Evolutionary conservation across 176 grass and related monocot species (phyloP), one percentile per base, ranked within the genome.

Genomic region (Oropetium thomaeum): DNA sequence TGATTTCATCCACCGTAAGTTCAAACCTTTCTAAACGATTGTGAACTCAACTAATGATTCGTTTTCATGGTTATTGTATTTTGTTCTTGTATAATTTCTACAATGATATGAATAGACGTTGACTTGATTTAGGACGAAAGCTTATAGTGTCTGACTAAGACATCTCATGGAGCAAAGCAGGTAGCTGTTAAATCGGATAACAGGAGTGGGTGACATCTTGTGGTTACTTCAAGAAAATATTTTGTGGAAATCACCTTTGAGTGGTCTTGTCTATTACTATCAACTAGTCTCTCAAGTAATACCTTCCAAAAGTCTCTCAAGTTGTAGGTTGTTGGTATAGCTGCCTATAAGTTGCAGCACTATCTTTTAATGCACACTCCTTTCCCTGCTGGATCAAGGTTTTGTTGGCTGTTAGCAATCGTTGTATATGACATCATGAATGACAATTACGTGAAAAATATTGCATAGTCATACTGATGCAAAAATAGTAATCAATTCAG

Each of bases 1-100:
- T 20, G 85, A 96, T 73, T 96, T 99, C 79, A 96, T 99, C 66
- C 87, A 99, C 65, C 27, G 92, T 99, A 92, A 88, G 91, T 76
- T 81, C 38, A 58, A 13, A 15, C 17, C 17, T 30, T 22, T 30
- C 23, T 76, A 10, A 32, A 17, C 17, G 53, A 10, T 43, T 54
- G 15, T 61, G 16, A 53, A 55, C 10, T 53, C 14, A 75, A 22
- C 74, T n/a, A 53, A 10, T 34, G 10, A 0, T 42, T 67, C 17
- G 15, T 69, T 74, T 59, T 58, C 58, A 5, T 47, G 7, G 30
- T 12, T 31, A 14, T 32, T 23, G 4, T 64, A 39, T 26, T 32
- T 16, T 17, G 27, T 29, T 7, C 47, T 44, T 57, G 42, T 60
- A 61, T 40, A n/a, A n/a, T 60, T 59, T 61, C 26, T 67, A 5